Conservation (phyloP, 139 green algal species). For the Picochlorum sp. region DNA sequence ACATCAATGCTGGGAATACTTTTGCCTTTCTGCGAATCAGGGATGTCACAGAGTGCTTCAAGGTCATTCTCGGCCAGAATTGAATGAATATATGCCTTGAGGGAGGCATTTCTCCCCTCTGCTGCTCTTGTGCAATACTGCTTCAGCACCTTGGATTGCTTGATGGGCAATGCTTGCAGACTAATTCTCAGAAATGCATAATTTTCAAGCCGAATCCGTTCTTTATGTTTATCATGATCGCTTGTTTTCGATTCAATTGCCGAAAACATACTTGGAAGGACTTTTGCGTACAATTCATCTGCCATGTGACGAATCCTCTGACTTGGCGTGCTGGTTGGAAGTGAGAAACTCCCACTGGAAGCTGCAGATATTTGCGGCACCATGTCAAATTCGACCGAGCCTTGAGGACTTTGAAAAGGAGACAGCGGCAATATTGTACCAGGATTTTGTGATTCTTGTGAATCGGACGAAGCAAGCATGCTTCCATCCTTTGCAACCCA, state of each 20-base stretch:
- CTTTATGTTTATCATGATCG: constrained; percentile 36
- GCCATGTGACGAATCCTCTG: neutral
- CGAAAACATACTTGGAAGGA: constrained; percentile 21
- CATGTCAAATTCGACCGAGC: too few relatives aligned
- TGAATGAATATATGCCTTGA: constrained; percentile 25
- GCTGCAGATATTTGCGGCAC: too few relatives aligned
- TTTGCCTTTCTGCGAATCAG: too few relatives aligned
- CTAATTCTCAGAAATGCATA: constrained; percentile 22
- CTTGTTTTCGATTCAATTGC: constrained; percentile 30
- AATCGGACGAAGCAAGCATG: constrained; percentile 23
- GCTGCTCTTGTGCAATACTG: neutral
- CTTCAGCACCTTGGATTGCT: neutral
- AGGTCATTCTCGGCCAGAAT: too few relatives aligned
- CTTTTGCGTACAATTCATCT: constrained; percentile 15
- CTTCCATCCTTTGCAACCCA: constrained; percentile 3
- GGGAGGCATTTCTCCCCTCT: constrained; percentile 7
- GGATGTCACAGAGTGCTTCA: too few relatives aligned
- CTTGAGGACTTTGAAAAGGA: neutral
- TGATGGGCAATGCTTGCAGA: constrained; percentile 13
- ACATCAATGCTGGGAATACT: too few relatives aligned
- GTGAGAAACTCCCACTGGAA: too few relatives aligned
- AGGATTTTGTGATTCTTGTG: neutral
- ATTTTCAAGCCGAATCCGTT: constrained; percentile 40
- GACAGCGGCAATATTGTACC: neutral
- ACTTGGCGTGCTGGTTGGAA: too few relatives aligned